A percentile compares a stretch with the other conserved stretches of the same genome.
Conservation (phyloP, 805 yeast species). For the Metschnikowia noctiluminum region DNA sequence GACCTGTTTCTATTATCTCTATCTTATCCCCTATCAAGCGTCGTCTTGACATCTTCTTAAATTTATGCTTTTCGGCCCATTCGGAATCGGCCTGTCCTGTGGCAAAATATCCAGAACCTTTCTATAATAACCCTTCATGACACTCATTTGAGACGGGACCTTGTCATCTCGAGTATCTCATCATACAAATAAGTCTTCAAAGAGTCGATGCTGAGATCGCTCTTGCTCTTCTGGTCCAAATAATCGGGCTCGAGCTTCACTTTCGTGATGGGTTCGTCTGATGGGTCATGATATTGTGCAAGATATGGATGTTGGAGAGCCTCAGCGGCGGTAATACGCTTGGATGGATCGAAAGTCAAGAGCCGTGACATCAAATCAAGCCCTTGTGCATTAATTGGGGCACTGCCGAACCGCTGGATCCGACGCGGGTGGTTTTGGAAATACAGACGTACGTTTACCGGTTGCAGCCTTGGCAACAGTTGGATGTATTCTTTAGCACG, state of each 20-base stretch:
- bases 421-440: conserved; percentile 14
- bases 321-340: conserved; percentile 11
- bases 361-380: conserved; percentile 15
- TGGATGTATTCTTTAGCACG: conserved; percentile 16
- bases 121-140: no score
- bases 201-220: conserved; percentile 10
- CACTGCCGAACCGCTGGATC: conserved; percentile 11
- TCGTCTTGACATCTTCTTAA: no score
- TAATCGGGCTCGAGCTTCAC: conserved; percentile 14
- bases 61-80: no score
- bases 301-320: conserved; percentile 16
- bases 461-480: conserved; percentile 14
- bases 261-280: conserved; percentile 15
- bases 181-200: conserved; percentile 15
- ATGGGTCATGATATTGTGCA: conserved; percentile 16
- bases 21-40: no score
- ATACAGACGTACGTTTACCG: conserved; percentile 3
- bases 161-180: conserved; percentile 13
- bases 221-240: conserved; percentile 15
- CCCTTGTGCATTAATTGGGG: conserved; percentile 14
- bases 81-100: no score
- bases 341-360: conserved; percentile 13
- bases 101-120: no score
- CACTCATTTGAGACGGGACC: conserved; percentile 5
- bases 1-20: no score